Base-by-base conservation (phyloP, 2,329 filamentous ascomycete genomes). In the Penicillium sp. region DNA sequence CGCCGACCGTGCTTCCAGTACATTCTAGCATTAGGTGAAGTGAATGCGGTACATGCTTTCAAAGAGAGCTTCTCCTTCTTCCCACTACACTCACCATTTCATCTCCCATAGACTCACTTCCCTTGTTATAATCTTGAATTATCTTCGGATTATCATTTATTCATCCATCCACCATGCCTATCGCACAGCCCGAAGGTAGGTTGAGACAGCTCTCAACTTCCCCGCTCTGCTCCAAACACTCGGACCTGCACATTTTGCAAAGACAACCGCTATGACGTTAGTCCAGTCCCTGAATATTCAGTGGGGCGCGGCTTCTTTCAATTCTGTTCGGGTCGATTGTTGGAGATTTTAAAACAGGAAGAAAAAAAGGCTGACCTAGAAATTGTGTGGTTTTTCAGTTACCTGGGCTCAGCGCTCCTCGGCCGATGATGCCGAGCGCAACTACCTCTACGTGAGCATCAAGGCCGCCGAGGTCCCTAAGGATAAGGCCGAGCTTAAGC, bases 341-440 rank as follows among this genome's bases (percentile, higher is more conserved):
- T 48, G n/a, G n/a, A 48, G 19, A 29, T 21, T 33, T 44, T 44
- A 10, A 52, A 44, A 11, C 4, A 26, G 19, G 35, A 33, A 2
- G 4, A 16, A 31, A 26, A 39, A 31, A 22, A 29, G 13, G 43
- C 59, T 66, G 48, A 63, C 52, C 49, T 56, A 54, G 51, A 51
- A n/a, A 44, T 47, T 56, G 54, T 49, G 46, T 33, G 47, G 31
- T 52, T 43, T 49, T 48, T 16, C 71, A 98, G 95, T 99, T 69
- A 90, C 92, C 78, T 99, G 95, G 95, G 93, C 95, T 65, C 95
- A 99, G 83, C 93, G 95, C 83, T 98, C 93, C 47, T 95, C 88
- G 72, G 81, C 78, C 68, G 82, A 82, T 66, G 93, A 97, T 54
- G 76, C 90, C 55, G 84, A 88, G 76, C 96, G 93, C 83, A 99